Evolutionary conservation across 2,329 filamentous ascomycete genomes (phyloP), one percentile per base, ranked within the genome.

Genomic region (Capronia americana): DNA sequence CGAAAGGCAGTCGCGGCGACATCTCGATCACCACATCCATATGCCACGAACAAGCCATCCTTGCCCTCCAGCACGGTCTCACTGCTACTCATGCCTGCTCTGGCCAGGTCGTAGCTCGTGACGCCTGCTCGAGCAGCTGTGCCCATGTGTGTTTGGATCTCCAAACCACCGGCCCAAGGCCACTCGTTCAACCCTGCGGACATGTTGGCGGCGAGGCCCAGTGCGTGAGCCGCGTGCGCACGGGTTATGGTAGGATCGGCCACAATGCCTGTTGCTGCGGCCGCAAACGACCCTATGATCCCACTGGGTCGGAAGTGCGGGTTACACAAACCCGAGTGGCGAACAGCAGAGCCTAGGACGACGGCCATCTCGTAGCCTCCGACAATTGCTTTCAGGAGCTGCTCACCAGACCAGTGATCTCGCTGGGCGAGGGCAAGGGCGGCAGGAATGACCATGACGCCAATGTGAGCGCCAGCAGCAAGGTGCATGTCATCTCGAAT

Each of bases 401-500:
- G 26, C 23, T 64, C 61, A 11, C 65, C 65, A 11, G 61, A 28
- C 61, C 61, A 63, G 17, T 30, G 5, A 11, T 67, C 61, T 34
- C 65, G 61, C 24, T 67, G 65, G 23, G 61, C 61, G 46, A 67
- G 44, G 11, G 65, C 65, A 4, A 67, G 20, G 7, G 56, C 57
- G 20, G 65, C 34, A 12, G 65, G 38, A 20, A 67, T 61, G 23
- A 64, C 65, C 30, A 67, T 61, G 23, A 57, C 57, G 24, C 65
- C 65, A n/a, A 67, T 67, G 24, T 67, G 65, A 12, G 65, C 28
- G 14, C 61, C 57, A 17, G 65, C 56, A 12, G 46, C 56, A 11
- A 67, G 53, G 48, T 67, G 65, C 65, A 67, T 67, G 28, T 67
- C 65, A 48, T 67, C 65, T 20, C 65, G 61, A n/a, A 67, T 61